Conservation (phyloP, 257 asterid species). For the Przewalskia tangutica region DNA sequence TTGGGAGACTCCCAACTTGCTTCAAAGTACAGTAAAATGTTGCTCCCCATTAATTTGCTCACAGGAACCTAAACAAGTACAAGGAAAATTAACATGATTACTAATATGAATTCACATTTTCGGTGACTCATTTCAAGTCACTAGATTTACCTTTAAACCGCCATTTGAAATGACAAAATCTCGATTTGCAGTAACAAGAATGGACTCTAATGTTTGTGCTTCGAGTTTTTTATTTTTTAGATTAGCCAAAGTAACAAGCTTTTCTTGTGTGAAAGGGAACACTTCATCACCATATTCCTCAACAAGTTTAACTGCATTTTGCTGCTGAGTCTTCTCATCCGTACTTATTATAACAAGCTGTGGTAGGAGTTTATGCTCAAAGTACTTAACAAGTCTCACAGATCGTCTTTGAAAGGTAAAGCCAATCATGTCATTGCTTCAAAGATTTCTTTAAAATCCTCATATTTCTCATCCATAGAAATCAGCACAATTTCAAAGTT, state of each 20-base stretch:
- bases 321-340: slow-evolving; percentile 20
- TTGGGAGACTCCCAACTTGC: slow-evolving; percentile 34
- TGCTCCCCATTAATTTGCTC: slow-evolving; percentile 24
- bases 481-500: slow-evolving; percentile 17
- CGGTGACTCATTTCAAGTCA: not conserved
- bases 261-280: slow-evolving; percentile 24
- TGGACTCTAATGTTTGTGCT: slow-evolving; percentile 26
- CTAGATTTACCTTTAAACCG: slow-evolving; percentile 16
- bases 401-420: slow-evolving; percentile 22
- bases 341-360: slow-evolving; percentile 20
- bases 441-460: slow-evolving; percentile 12
- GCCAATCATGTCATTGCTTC: slow-evolving; percentile 24
- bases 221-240: slow-evolving; percentile 15
- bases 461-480: slow-evolving; percentile 16
- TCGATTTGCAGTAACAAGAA: slow-evolving; percentile 14
- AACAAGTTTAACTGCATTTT: slow-evolving; percentile 16
- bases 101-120: not conserved
- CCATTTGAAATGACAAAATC: slow-evolving; percentile 21
- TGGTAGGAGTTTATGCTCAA: slow-evolving; percentile 17
- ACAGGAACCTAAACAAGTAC: slow-evolving; percentile 17
- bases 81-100: not conserved
- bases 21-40: slow-evolving; percentile 23
- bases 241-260: slow-evolving; percentile 7
- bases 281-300: slow-evolving; percentile 28
- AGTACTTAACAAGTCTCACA: slow-evolving; percentile 12